A percentile compares a stretch with the other conserved stretches of the same genome.
Evolutionary conservation across 2,329 filamentous ascomycete species (phyloP).

Genomic region (Lachnellula suecica): DNA sequence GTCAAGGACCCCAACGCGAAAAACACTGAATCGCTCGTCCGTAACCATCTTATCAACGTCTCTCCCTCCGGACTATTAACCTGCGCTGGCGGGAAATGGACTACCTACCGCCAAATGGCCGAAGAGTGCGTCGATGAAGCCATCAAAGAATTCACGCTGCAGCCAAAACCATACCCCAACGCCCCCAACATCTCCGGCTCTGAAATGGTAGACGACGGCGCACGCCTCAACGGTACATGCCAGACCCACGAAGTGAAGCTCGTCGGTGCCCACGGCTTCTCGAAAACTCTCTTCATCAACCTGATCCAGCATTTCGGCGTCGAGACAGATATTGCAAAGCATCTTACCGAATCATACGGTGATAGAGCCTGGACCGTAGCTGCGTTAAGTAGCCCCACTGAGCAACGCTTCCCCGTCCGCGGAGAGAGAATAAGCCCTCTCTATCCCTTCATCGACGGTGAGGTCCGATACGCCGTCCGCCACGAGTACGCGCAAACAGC

Average conservation of each 20-base stretch:
- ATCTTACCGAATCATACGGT: slow-evolving; percentile 84
- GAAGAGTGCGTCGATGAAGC: slow-evolving; percentile 86
- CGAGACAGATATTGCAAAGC: slow-evolving; percentile 88
- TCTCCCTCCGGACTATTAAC: slow-evolving; percentile 80
- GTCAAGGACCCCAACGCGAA: slow-evolving; percentile 83
- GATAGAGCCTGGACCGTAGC: slow-evolving; percentile 92
- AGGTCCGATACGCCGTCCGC: slow-evolving; percentile 82
- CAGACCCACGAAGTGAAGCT: slow-evolving; percentile 82
- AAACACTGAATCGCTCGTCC: slow-evolving; percentile 84
- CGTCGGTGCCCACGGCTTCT: slow-evolving; percentile 82
- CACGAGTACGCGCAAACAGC: slow-evolving; percentile 93
- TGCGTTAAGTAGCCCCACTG: slow-evolving; percentile 73
- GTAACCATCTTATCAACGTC: slow-evolving; percentile 80
- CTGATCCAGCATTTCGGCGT: slow-evolving; percentile 90
- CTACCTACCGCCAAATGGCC: slow-evolving; percentile 89
- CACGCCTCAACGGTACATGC: slow-evolving; percentile 69
- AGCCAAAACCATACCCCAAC: slow-evolving; percentile 54
- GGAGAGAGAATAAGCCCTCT: slow-evolving; percentile 76
- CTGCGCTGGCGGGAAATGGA: slow-evolving; percentile 89
- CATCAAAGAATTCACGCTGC: slow-evolving; percentile 65
- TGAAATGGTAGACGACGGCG: slow-evolving; percentile 68
- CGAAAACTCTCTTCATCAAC: slow-evolving; percentile 91
- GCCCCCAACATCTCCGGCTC: slow-evolving; percentile 69
- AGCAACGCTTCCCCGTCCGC: slow-evolving; percentile 77
- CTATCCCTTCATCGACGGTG: slow-evolving; percentile 90